These are phyloP conservation scores for Haematococcus sp. DNA, from an alignment of 139 green algal species.

Conservation along the genomic window DNA sequence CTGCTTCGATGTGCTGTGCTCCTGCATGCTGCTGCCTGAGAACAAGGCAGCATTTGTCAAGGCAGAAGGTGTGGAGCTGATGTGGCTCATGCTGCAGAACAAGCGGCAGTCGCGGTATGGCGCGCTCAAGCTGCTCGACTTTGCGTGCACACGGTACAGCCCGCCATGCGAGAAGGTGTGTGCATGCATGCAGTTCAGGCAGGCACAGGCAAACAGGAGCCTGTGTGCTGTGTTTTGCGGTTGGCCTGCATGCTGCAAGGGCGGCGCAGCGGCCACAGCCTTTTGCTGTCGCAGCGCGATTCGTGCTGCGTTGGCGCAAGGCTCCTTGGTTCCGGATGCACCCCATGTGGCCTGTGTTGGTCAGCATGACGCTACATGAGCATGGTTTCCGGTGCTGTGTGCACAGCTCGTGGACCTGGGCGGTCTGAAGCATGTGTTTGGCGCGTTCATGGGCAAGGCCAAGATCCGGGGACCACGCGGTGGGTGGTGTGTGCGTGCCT, in stretches of 20 bases:
- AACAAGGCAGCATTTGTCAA: slow-evolving; percentile 71
- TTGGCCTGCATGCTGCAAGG: no score
- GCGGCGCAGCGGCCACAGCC: no score
- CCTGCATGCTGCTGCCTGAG: slow-evolving; percentile 67
- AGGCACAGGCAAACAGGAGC: no score
- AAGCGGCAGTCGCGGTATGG: slow-evolving; percentile 63
- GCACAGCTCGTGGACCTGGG: slow-evolving; percentile 23
- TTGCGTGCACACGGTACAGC: slow-evolving; percentile 70
- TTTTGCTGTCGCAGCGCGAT: background rate
- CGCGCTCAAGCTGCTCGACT: slow-evolving; percentile 88
- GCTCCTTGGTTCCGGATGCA: no score
- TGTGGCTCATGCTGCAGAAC: slow-evolving; percentile 87
- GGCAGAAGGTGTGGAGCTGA: slow-evolving; percentile 85
- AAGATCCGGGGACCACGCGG: slow-evolving; percentile 53
- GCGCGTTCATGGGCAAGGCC: slow-evolving; percentile 93
- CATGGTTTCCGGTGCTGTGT: no score
- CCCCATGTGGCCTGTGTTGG: no score
- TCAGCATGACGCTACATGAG: no score
- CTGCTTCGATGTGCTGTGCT: slow-evolving; percentile 86
- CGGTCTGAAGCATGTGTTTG: slow-evolving; percentile 86
- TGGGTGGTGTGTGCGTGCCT: no score
- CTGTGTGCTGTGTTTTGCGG: no score
- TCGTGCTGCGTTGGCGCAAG: slow-evolving; percentile 21
- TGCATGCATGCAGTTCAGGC: no score
- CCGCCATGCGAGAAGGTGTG: slow-evolving; percentile 3